These are phyloP conservation scores for Adansonia digitata DNA, from an alignment of 345 rosid species.

Conservation along the genomic window DNA sequence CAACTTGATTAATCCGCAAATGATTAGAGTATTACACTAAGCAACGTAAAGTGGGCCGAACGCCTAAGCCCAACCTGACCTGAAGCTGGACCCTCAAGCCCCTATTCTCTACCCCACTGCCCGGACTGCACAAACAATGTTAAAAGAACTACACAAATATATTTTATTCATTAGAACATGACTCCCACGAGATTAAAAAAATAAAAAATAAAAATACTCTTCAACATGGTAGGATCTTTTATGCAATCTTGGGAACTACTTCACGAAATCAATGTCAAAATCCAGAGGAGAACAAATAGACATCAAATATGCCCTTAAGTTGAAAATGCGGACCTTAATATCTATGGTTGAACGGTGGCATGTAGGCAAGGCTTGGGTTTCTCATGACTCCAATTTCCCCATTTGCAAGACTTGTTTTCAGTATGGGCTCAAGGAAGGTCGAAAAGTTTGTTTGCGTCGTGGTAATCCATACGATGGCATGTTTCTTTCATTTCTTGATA, in stretches of 20 bases:
- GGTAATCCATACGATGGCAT: constrained; percentile 68
- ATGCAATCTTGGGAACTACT: neutral
- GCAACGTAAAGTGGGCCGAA: too few species aligned
- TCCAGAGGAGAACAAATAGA: neutral
- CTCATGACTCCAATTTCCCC: constrained; percentile 78
- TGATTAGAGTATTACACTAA: too few species aligned
- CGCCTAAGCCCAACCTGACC: too few species aligned
- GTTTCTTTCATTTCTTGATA: neutral
- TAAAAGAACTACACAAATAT: too few species aligned
- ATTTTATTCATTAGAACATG: too few species aligned
- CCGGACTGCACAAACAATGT: too few species aligned
- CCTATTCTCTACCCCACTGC: too few species aligned
- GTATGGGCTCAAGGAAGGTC: constrained; percentile 74
- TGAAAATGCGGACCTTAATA: neutral
- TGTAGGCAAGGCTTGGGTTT: constrained; percentile 24
- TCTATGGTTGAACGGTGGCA: neutral
- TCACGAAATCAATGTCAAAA: neutral
- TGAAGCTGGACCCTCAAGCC: too few species aligned
- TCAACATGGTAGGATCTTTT: constrained; percentile 10
- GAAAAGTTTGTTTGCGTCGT: constrained; percentile 74
- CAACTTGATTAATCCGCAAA: too few species aligned
- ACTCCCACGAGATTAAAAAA: too few species aligned
- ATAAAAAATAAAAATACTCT: too few species aligned
- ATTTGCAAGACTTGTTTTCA: constrained; percentile 82
- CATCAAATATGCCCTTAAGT: neutral